phyloP scores from a whole-genome alignment of 2,329 filamentous ascomycete species.

The Calycina herbarum region DNA sequence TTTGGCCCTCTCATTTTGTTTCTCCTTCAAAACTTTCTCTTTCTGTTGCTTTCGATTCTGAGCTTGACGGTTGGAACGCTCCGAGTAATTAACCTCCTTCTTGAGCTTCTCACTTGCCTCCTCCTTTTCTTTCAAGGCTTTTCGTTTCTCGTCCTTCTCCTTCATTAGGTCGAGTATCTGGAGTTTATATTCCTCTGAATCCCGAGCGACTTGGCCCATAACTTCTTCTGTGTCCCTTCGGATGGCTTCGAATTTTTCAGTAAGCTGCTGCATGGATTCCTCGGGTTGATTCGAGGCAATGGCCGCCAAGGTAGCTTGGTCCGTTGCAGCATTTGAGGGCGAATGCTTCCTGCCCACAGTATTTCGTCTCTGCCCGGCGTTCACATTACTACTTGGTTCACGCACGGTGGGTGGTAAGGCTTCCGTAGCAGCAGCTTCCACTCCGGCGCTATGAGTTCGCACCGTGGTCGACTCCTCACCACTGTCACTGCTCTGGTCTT shows the following conservation, averaged over 20 bases:
- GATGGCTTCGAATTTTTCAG: conserved; percentile 75
- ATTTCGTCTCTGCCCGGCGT: conserved; percentile 57
- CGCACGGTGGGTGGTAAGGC: conserved; percentile 60
- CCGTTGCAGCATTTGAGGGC: conserved; percentile 56
- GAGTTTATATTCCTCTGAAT: conserved; percentile 69
- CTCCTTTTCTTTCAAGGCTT: conserved; percentile 83
- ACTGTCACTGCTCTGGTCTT: conserved; percentile 51
- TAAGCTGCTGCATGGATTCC: conserved; percentile 73
- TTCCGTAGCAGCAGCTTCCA: conserved; percentile 64
- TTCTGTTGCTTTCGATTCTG: conserved; percentile 78
- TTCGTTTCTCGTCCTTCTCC: conserved; percentile 77
- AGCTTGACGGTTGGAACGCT: conserved; percentile 77
- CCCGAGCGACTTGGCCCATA: conserved; percentile 66
- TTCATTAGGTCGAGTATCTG: conserved; percentile 67
- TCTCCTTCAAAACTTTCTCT: conserved; percentile 70
- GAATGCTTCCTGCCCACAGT: conserved; percentile 76
- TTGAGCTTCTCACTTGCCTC: conserved; percentile 83
- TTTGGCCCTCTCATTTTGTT: conserved; percentile 66
- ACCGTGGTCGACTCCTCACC: conserved; percentile 45
- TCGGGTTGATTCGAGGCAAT: conserved; percentile 55
- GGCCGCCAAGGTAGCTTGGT: conserved; percentile 37
- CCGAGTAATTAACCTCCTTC: conserved; percentile 75
- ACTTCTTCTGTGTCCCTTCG: conserved; percentile 82
- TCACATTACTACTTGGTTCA: conserved; percentile 59
- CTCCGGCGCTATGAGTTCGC: conserved; percentile 50